phyloP scores from a whole-genome alignment of 345 rosid genomes.

The Euphorbia pulcherrima region DNA sequence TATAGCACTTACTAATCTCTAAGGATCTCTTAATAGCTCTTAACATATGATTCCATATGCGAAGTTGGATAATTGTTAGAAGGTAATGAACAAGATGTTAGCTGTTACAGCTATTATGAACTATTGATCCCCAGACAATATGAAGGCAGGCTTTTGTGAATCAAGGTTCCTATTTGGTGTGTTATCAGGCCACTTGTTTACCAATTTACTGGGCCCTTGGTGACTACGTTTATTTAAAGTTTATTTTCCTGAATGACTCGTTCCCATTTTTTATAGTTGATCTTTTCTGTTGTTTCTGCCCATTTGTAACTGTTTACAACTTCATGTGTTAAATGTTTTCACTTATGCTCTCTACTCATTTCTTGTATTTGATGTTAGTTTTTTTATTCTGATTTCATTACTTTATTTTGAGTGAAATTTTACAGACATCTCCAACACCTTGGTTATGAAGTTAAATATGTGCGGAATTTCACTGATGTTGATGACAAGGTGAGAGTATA shows the following conservation, averaged over 20 bases:
- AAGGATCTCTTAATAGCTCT: not conserved
- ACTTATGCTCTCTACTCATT: not conserved
- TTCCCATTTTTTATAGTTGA: not conserved
- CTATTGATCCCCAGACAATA: not conserved
- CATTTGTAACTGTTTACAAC: not conserved
- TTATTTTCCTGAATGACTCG: not conserved
- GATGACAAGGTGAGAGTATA: conserved; percentile 71
- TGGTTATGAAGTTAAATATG: conserved; percentile 69
- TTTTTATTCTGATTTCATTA: not conserved
- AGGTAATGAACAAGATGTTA: not conserved
- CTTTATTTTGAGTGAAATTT: conserved; percentile 14
- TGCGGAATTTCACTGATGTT: conserved; percentile 84
- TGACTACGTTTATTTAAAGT: not conserved
- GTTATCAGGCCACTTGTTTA: not conserved
- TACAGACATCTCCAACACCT: conserved; percentile 66
- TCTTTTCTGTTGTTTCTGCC: not conserved
- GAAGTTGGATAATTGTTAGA: not conserved
- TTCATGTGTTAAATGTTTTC: not conserved
- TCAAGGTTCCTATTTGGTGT: not conserved
- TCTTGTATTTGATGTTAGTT: not conserved
- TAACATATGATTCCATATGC: not conserved
- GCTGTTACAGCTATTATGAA: not conserved
- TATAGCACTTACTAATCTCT: not conserved
- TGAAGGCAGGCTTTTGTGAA: not conserved
- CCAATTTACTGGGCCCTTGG: not conserved